Evolutionary conservation across 495 filamentous ascomycete genomes (phyloP).

Genomic region (Cercophora newfieldiana): DNA sequence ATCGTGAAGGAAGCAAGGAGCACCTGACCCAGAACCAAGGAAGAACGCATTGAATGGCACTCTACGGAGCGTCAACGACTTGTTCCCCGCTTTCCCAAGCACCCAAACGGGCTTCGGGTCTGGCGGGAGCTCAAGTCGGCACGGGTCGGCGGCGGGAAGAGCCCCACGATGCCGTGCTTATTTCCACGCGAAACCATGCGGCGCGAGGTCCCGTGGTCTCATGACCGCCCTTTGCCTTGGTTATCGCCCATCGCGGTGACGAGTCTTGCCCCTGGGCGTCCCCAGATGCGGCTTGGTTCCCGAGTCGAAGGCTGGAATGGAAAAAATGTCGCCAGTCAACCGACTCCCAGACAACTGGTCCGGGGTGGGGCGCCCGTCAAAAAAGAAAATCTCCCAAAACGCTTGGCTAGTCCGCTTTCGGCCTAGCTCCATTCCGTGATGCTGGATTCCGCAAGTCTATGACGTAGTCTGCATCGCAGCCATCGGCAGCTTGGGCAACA

Average conservation of each 20-base stretch:
- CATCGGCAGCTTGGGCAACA: background rate
- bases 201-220: conserved; percentile 1
- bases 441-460: conserved; percentile 4
- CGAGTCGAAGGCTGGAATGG: background rate
- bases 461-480: conserved; percentile 9
- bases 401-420: background rate
- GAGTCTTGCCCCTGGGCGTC: background rate
- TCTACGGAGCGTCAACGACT: background rate
- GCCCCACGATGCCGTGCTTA: background rate
- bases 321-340: background rate
- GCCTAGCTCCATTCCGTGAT: conserved; percentile 5
- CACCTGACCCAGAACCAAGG: background rate
- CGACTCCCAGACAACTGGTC: background rate
- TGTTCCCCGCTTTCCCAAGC: background rate
- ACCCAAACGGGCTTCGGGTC: conserved; percentile 4
- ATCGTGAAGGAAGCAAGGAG: background rate
- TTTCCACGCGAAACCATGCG: background rate
- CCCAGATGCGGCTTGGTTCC: background rate
- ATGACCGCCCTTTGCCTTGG: background rate
- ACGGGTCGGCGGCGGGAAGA: background rate
- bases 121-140: background rate
- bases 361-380: background rate
- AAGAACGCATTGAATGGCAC: background rate
- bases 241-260: background rate
- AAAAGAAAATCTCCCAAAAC: conserved; percentile 14